Conservation (phyloP, 441 rosid species). For the Populus tomentosa region DNA sequence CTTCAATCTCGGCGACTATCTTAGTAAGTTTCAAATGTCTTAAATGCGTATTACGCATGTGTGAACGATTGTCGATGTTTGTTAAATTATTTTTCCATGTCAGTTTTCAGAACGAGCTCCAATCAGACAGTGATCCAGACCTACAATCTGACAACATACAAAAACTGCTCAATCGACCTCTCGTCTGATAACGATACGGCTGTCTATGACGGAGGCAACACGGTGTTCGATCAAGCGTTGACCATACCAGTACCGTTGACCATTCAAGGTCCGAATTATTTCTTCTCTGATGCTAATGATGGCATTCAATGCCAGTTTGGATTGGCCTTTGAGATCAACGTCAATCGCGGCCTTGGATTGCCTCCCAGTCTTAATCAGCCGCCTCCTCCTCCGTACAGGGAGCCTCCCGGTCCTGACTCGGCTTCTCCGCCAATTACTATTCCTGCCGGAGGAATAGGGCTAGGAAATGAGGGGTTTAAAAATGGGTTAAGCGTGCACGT, state of each 20-base stretch:
- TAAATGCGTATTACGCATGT: too few relatives aligned
- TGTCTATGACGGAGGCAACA: conserved; percentile 40
- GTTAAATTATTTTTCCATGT: background rate
- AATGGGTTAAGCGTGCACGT: background rate
- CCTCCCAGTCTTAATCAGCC: conserved; percentile 71
- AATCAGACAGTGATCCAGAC: conserved; percentile 60
- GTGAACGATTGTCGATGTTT: background rate
- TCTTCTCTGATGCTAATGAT: conserved; percentile 49
- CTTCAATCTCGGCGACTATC: conserved; percentile 59
- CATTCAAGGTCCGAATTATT: conserved; percentile 42
- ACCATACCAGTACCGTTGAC: conserved; percentile 48
- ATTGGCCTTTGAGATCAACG: conserved; percentile 53
- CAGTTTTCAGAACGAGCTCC: conserved; percentile 53
- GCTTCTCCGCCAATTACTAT: conserved; percentile 36
- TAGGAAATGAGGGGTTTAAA: conserved; percentile 21
- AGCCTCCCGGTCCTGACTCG: conserved; percentile 36
- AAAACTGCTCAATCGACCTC: conserved; percentile 38
- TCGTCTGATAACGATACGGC: conserved; percentile 33
- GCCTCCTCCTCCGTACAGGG: conserved; percentile 55
- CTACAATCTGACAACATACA: conserved; percentile 48
- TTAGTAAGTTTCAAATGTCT: conserved; percentile 33
- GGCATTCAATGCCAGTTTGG: conserved; percentile 54
- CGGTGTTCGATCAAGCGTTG: conserved; percentile 27
- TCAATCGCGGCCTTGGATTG: conserved; percentile 50
- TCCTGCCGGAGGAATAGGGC: conserved; percentile 16